Evolutionary conservation across 2,329 filamentous ascomycete genomes (phyloP).

Genomic region (Penicillium palitans): DNA sequence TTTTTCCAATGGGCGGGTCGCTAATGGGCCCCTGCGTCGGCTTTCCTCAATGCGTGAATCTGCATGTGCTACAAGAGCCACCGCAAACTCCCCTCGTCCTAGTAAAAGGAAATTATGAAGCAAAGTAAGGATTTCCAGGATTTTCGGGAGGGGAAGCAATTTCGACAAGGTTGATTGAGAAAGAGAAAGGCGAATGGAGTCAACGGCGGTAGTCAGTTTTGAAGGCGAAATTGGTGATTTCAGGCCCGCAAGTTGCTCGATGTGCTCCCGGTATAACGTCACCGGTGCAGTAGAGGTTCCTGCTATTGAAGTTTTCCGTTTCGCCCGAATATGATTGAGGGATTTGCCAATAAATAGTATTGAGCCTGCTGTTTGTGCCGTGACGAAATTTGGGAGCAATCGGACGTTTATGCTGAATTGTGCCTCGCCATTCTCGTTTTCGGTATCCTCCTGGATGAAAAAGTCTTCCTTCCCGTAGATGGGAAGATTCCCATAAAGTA

Average conservation of each 20-base stretch:
- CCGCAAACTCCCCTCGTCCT: slow-evolving; percentile 85
- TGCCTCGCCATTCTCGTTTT: slow-evolving; percentile 41
- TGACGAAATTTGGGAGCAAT: slow-evolving; percentile 78
- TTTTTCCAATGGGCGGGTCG: slow-evolving; percentile 55
- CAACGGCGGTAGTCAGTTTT: slow-evolving; percentile 69
- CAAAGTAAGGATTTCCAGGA: slow-evolving; percentile 73
- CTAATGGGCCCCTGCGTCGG: slow-evolving; percentile 59
- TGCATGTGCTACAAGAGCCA: slow-evolving; percentile 80
- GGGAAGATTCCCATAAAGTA: slow-evolving; percentile 83
- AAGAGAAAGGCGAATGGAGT: slow-evolving; percentile 74
- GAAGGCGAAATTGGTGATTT: slow-evolving; percentile 72
- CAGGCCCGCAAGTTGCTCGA: slow-evolving; percentile 64
- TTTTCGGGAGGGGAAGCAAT: slow-evolving; percentile 73
- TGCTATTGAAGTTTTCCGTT: slow-evolving; percentile 39
- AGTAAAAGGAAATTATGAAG: slow-evolving; percentile 86
- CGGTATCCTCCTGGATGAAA: slow-evolving; percentile 63
- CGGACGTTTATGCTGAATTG: slow-evolving; percentile 61
- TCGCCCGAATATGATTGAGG: slow-evolving; percentile 74
- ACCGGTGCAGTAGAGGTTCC: slow-evolving; percentile 57
- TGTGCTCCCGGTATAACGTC: slow-evolving; percentile 42
- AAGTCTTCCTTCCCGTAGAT: slow-evolving; percentile 79
- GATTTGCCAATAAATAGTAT: slow-evolving; percentile 91
- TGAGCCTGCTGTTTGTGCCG: slow-evolving; percentile 69
- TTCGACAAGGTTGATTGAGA: slow-evolving; percentile 82
- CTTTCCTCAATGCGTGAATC: slow-evolving; percentile 75